Base-by-base conservation (phyloP, 2,329 filamentous ascomycete genomes). In the Pyrenochaeta sp. region DNA sequence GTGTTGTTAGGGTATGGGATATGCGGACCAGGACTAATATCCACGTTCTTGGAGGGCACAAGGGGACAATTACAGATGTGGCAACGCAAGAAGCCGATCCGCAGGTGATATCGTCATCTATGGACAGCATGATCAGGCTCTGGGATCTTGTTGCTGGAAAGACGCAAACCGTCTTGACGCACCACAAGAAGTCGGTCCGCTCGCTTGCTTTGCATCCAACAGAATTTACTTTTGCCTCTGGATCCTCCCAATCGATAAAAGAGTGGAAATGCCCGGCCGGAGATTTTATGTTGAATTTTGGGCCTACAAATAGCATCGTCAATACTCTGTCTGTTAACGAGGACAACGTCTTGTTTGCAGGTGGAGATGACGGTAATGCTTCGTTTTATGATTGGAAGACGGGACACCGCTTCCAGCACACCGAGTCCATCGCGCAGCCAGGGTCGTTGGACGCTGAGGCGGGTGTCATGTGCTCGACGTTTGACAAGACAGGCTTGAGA, bases 251-350 rank as follows among this genome's bases (percentile, higher is more conserved):
- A 20, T 93, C 90, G 73, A 97, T 99, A 79, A 99, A 99, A 82
- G 95, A 99, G 79, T 99, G 95, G 94, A 97, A 98, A 76, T 98
- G 93, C 64, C 96, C 96, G 1, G 92, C 97, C 73, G 96, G 94
- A 32, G 92, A 92, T 14, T 98, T 99, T 74, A 99, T 99, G 95
- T 93, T 97, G 76, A 98, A 98, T 73, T 98, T 98, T 69, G 91
- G 97, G 37, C 94, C 94, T 4, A 94, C 98, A 71, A 97, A 97
- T 69, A 87, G 92, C 55, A 96, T 99, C 74, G 94, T 99, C 80
- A 99, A 99, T 78, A 92, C 92, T 0, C 80, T 99, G 40, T 85
- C 92, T 37, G 92, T 95, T 29, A 99, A 99, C 75, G 91, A 96
- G 68, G 92, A 97, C 73, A 95, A 97, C 67, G 91, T 98, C 14